Conservation (phyloP, 2,329 filamentous ascomycete genomes). For the Colletotrichum theobromicola region DNA sequence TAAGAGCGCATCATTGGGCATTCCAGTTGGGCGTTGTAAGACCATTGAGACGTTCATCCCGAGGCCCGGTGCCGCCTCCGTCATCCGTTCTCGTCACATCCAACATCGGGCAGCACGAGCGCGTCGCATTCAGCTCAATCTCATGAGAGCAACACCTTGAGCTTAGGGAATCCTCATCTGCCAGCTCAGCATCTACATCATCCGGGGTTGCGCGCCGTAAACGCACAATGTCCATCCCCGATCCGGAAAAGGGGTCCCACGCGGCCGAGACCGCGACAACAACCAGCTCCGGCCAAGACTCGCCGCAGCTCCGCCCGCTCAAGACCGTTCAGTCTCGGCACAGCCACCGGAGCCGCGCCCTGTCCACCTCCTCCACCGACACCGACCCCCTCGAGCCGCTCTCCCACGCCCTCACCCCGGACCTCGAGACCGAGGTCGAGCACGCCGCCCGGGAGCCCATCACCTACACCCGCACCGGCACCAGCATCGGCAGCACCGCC, state of each 20-base stretch:
- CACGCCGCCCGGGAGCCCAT: conserved; percentile 44
- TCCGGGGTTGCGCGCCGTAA: neutral
- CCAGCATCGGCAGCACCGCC: conserved; percentile 43
- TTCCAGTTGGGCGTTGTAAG: neutral
- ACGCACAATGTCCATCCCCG: conserved; percentile 6
- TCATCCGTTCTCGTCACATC: neutral
- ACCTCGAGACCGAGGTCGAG: conserved; percentile 44
- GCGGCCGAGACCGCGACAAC: conserved; percentile 6
- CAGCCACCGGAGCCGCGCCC: conserved; percentile 3
- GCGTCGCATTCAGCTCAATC: neutral
- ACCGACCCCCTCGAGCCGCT: conserved; percentile 33
- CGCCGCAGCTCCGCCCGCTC: conserved; percentile 2
- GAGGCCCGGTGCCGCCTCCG: neutral
- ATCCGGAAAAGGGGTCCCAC: conserved; percentile 15
- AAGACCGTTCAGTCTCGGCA: conserved; percentile 7
- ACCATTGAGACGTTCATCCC: neutral
- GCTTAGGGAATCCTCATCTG: neutral
- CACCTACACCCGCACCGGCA: conserved; percentile 40
- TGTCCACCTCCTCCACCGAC: conserved; percentile 12
- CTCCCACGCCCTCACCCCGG: conserved; percentile 41
- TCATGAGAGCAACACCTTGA: neutral
- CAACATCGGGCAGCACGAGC: neutral
- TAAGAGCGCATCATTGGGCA: neutral
- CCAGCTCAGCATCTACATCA: neutral
- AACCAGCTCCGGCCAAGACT: conserved; percentile 11